Percentiles rank a stretch among this genome's conserved stretches.
phyloP scores from a whole-genome alignment of 129 eudicot genomes.

The Rutidosis leptorrhynchoides region DNA sequence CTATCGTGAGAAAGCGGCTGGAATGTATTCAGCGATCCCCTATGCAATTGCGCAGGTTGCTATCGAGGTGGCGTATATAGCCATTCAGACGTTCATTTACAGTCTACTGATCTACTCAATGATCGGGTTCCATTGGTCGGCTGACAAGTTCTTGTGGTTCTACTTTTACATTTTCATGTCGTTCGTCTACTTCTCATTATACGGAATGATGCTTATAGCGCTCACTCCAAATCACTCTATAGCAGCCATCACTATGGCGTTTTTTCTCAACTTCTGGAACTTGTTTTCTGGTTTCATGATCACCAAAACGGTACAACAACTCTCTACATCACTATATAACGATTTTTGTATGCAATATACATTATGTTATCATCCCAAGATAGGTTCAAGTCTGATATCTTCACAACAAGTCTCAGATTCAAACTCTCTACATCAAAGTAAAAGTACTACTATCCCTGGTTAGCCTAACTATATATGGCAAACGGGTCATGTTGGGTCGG shows the following conservation, averaged over 20 bases:
- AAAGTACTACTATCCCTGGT: too few species aligned
- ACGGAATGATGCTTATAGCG: slow-evolving; percentile 26
- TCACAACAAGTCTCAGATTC: too few species aligned
- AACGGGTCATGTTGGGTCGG: too few species aligned
- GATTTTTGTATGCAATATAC: background rate
- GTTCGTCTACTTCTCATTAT: slow-evolving; percentile 14
- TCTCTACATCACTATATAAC: background rate
- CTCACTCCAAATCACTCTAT: slow-evolving; percentile 12
- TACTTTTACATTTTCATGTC: slow-evolving; percentile 21
- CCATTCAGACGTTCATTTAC: slow-evolving; percentile 18
- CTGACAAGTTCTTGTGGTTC: slow-evolving; percentile 21
- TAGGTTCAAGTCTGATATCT: too few species aligned
- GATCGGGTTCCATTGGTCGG: slow-evolving; percentile 18
- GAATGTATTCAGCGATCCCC: slow-evolving; percentile 22
- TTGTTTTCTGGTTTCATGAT: slow-evolving; percentile 20
- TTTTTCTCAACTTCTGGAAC: slow-evolving; percentile 22
- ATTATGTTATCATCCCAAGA: too few species aligned
- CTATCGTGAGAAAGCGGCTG: slow-evolving; percentile 21
- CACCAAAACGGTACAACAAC: slow-evolving; percentile 13
- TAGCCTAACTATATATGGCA: too few species aligned
- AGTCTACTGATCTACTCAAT: slow-evolving; percentile 15
- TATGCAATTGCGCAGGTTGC: slow-evolving; percentile 27
- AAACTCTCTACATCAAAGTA: too few species aligned
- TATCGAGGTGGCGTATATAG: slow-evolving; percentile 12
- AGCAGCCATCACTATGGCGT: slow-evolving; percentile 14